Evolutionary conservation across 2,329 filamentous ascomycete genomes (phyloP).

Genomic region (Acrodontium crateriforme): DNA sequence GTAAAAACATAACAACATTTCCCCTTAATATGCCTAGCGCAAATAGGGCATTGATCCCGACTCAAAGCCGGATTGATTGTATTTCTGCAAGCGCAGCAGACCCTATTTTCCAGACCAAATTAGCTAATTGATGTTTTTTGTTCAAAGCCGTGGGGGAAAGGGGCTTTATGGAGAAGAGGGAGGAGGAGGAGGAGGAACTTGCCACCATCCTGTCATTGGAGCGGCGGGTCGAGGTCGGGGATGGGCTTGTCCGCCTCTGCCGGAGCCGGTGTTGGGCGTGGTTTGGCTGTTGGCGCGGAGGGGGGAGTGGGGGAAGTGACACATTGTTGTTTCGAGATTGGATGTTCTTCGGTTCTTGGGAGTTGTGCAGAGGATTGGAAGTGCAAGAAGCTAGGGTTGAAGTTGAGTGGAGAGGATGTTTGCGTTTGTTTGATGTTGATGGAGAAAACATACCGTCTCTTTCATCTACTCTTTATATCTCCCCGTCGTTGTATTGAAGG

Average conservation of each 20-base stretch:
- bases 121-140: not conserved
- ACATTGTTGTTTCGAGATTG: too few species aligned
- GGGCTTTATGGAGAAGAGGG: not conserved
- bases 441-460: too few species aligned
- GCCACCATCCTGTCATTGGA: slow-evolving; percentile 3
- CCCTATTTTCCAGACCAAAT: slow-evolving; percentile 1
- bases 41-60: not conserved
- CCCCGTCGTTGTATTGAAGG: too few species aligned
- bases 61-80: slow-evolving; percentile 1
- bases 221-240: not conserved
- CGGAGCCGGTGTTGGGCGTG: not conserved
- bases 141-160: too few species aligned
- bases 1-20: not conserved
- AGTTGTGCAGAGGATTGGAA: slow-evolving; percentile 1
- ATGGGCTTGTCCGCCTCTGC: not conserved
- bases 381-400: too few species aligned
- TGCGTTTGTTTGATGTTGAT: too few species aligned
- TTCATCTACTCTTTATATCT: too few species aligned
- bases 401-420: too few species aligned
- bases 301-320: not conserved
- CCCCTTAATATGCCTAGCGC: not conserved
- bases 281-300: not conserved
- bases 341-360: not conserved
- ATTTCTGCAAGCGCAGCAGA: slow-evolving; percentile 1
- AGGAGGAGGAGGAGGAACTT: not conserved